These are phyloP conservation scores for Polytrichum commune DNA, from an alignment of 225 moss, liverwort and hornwort species.

Conservation along the genomic window DNA sequence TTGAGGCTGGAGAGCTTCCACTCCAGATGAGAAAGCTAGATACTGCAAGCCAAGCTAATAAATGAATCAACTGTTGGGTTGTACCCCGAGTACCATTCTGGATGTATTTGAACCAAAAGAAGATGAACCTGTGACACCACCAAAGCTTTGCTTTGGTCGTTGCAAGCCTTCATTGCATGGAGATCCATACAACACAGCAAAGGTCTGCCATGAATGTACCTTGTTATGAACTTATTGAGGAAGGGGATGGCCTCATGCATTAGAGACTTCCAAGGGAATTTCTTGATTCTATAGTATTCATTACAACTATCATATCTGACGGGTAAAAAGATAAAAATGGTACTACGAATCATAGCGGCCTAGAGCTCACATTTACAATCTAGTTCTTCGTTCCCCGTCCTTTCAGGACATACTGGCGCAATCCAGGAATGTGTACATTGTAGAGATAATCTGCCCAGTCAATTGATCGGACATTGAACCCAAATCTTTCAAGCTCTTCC, in stretches of 20 bases:
- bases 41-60: slow-evolving; percentile 14
- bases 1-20: slow-evolving; percentile 18
- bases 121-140: background rate
- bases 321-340: background rate
- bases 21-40: slow-evolving; percentile 14
- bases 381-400: slow-evolving; percentile 61
- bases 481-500: slow-evolving; percentile 53
- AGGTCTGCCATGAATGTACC: slow-evolving; percentile 23
- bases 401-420: slow-evolving; percentile 64
- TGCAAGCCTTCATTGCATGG: slow-evolving; percentile 33
- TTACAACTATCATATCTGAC: background rate
- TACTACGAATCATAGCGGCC: background rate
- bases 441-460: slow-evolving; percentile 69
- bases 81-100: slow-evolving; percentile 13
- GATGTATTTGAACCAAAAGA: slow-evolving; percentile 6
- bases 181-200: slow-evolving; percentile 24
- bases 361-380: slow-evolving; percentile 17
- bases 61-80: slow-evolving; percentile 17
- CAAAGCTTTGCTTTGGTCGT: slow-evolving; percentile 16
- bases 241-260: slow-evolving; percentile 37
- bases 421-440: slow-evolving; percentile 65
- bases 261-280: slow-evolving; percentile 43
- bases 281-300: slow-evolving; percentile 32
- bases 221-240: slow-evolving; percentile 38
- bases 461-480: slow-evolving; percentile 52